These are phyloP conservation scores for Pythium vanterpoolii DNA, from an alignment of 352 stramenopile species.

Conservation along the genomic window DNA sequence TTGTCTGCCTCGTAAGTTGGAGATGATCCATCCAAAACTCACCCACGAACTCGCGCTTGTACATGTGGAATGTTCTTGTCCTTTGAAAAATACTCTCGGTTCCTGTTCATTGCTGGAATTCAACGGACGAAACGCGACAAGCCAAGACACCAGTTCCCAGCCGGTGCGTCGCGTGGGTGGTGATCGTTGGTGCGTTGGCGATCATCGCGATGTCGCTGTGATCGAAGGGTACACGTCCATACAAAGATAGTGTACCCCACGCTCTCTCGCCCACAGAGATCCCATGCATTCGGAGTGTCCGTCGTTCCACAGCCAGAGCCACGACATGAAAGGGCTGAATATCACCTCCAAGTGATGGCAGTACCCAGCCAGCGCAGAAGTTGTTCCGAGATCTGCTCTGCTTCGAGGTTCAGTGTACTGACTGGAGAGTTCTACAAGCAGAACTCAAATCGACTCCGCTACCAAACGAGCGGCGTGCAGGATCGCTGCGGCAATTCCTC, in stretches of 20 bases:
- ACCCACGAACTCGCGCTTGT: background rate
- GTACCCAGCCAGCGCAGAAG: constrained; percentile 6
- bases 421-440: background rate
- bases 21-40: constrained; percentile 8
- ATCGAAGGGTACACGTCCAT: too few relatives aligned
- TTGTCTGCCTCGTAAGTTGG: background rate
- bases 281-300: background rate
- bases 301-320: background rate
- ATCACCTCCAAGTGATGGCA: background rate
- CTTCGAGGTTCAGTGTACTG: too few relatives aligned
- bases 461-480: background rate
- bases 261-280: background rate
- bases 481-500: background rate
- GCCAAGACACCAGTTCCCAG: background rate
- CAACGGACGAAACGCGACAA: background rate
- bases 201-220: too few relatives aligned
- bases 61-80: background rate
- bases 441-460: background rate
- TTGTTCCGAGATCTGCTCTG: background rate
- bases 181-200: background rate
- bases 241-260: too few relatives aligned
- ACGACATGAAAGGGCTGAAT: background rate
- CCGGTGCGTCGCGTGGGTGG: background rate
- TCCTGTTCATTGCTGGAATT: background rate
- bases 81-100: background rate